Base-by-base conservation (phyloP, 169 alveolate genomes). In the Plasmodium falciparum region DNA sequence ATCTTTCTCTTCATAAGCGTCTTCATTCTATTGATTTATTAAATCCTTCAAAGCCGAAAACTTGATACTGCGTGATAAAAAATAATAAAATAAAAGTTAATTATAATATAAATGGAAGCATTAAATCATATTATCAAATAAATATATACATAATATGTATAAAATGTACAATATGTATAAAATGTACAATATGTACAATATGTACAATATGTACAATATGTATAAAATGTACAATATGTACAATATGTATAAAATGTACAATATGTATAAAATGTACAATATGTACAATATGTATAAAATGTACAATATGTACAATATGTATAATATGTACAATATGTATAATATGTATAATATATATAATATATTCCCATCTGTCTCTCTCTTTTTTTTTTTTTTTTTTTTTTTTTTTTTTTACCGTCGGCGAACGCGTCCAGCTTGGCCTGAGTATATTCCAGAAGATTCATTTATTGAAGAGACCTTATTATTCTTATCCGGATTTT, bases 401-500 rank as follows among this genome's bases (percentile, higher is more conserved):
- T 20, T 11, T 61, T 49, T 43, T 1, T 33, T 17, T n/a, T 43
- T 24, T 50, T 83, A 83, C 91, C 91, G 56, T 43, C 91, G 69
- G 7, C 91, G 59, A 39, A 69, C 65, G 2, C 91, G 83, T 15
- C 74, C 74, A 11, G 86, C 54, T 13, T 67, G 91, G 0, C 74
- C 73, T n/a, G 91, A 11, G 52, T 83, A 47, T 26, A 43, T 39
- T 26, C 22, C 59, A 2, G 85, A 54, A n/a, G 49, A 56, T 39
- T 43, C 85, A 22, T 50, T 70, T 22, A 49, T 47, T 13, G 65
- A 24, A 17, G 89, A 43, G 45, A 4, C 45, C 20, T 50, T 83
- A 33, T 83, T 83, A 29, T 83, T 70, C 49, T 8, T 54, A 17
- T 67, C 92, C 13, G 95, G 95, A 39, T 73, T 52, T 88, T 92